Evolutionary conservation across 2,329 filamentous ascomycete genomes (phyloP).

Genomic region (Nannizzia gypsea): DNA sequence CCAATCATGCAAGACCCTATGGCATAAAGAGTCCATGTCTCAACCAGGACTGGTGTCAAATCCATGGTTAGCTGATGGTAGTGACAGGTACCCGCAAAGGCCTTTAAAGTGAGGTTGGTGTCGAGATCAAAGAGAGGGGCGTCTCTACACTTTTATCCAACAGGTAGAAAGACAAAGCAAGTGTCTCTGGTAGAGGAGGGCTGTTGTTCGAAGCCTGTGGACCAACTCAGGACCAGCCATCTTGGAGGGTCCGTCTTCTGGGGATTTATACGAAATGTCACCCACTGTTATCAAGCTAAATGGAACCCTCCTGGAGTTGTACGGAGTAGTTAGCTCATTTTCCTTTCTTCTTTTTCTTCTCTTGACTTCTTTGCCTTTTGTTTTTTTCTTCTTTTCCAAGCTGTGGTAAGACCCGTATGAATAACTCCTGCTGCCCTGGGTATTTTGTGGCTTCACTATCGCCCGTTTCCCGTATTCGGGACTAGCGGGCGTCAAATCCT

Average conservation of each 20-base stretch:
- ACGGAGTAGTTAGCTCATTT: too few species aligned
- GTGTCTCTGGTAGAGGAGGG: not conserved
- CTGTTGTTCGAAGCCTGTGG: not conserved
- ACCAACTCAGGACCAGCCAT: slow-evolving; percentile 3
- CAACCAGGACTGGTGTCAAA: slow-evolving; percentile 14
- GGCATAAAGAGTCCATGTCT: slow-evolving; percentile 30
- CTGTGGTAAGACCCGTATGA: not conserved
- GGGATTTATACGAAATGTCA: slow-evolving; percentile 1
- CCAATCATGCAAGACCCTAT: slow-evolving; percentile 25
- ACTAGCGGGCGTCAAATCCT: not conserved
- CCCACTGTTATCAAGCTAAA: not conserved
- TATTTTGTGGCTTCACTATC: not conserved
- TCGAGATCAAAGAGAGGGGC: not conserved
- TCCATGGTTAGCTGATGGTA: not conserved
- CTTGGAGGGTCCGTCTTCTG: not conserved
- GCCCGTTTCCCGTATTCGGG: slow-evolving; percentile 3
- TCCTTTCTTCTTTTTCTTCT: too few species aligned
- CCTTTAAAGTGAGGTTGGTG: not conserved
- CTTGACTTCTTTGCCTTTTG: too few species aligned
- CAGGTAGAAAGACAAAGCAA: too few species aligned
- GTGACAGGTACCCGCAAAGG: too few species aligned
- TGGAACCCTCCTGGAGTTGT: not conserved
- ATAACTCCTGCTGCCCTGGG: not conserved
- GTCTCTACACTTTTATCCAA: not conserved
- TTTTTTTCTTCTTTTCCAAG: not conserved